Percentiles rank a stretch among this genome's conserved stretches.
These are phyloP conservation scores for Xylariaceae sp. DNA, from an alignment of 2,329 filamentous ascomycete genomes.

Conservation along the genomic window DNA sequence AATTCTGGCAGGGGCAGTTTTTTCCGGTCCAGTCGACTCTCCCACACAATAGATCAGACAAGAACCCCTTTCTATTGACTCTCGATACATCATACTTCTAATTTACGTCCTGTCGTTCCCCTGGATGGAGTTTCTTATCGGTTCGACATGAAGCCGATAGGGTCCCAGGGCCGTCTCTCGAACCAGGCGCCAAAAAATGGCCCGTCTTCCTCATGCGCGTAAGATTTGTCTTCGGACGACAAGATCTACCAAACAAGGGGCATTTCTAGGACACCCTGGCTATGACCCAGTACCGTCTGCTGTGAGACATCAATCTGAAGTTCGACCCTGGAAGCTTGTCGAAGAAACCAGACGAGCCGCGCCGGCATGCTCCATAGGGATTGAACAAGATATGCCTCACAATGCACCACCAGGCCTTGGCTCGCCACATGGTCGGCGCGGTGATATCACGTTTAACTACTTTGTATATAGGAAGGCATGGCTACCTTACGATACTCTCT, in stretches of 20 bases:
- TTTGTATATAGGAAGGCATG: conserved; percentile 36
- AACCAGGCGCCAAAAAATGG: conserved; percentile 10
- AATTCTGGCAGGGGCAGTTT: neutral
- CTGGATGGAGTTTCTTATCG: conserved; percentile 9
- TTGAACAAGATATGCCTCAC: conserved; percentile 25
- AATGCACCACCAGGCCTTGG: conserved; percentile 3
- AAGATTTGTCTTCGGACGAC: conserved; percentile 34
- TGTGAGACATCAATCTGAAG: conserved; percentile 37
- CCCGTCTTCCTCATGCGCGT: conserved; percentile 15
- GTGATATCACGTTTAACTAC: neutral
- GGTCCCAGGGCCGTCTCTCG: neutral
- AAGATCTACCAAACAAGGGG: conserved; percentile 37
- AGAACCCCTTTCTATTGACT: conserved; percentile 3
- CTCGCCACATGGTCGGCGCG: neutral
- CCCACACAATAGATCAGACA: conserved; percentile 7
- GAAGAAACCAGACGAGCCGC: conserved; percentile 22
- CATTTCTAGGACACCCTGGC: conserved; percentile 4
- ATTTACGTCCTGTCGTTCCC: conserved; percentile 3
- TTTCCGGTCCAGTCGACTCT: neutral
- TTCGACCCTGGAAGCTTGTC: conserved; percentile 29
- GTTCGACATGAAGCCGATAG: conserved; percentile 22
- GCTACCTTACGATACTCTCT: conserved; percentile 8
- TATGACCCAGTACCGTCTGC: conserved; percentile 22
- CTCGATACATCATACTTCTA: conserved; percentile 6
- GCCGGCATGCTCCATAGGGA: conserved; percentile 15